Evolutionary conservation across 1,139 yeast species (phyloP), one percentile per base, ranked within the genome.

Genomic region (Insectozyma bohioensis): DNA sequence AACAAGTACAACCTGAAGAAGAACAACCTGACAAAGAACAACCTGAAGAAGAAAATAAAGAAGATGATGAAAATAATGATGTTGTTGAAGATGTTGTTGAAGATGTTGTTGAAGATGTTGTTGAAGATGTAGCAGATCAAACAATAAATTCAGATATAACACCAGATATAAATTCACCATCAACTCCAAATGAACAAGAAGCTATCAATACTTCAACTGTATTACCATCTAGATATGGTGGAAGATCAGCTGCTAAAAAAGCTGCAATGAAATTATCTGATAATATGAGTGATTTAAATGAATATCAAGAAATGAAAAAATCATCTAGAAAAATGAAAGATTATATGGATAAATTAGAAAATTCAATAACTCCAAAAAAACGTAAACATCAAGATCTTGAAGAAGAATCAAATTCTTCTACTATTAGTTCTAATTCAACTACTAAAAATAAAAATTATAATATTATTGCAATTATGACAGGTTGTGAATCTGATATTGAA

Each of bases 251-350:
- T 1, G 80, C 82, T 24, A 70, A 72, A 29, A 75, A 75, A 45
- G 94, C 94, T 0, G 79, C 80, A 0, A 63, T 63, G 36, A 80
- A 78, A 50, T 60, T 85, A n/a, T 90, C 81, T 45, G 71, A 71
- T 14, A 76, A 80, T 46, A 82, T 85, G 74, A 73, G 75, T 33
- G 82, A 82, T 34, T 63, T 84, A 40, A 82, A 80, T 46, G 69
- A 65, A 33, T 84, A 73, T 49, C 80, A 78, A 40, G 68, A 74
- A 43, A 53, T 64, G 43, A 37, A 62, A 4, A 67, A 67, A 44
- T 67, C 72, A 25, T 48, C 58, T 1, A 49, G 62, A 14, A 66
- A 64, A 40, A 63, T 66, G 72, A 57, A 65, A 29, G 35, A 48
- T 4, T 63, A 58, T 36, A 59, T 67, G 69, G 58, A 61, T 6